phyloP scores from a whole-genome alignment of 768 basidiomycete species.

The Dioszegia aurantiaca region DNA sequence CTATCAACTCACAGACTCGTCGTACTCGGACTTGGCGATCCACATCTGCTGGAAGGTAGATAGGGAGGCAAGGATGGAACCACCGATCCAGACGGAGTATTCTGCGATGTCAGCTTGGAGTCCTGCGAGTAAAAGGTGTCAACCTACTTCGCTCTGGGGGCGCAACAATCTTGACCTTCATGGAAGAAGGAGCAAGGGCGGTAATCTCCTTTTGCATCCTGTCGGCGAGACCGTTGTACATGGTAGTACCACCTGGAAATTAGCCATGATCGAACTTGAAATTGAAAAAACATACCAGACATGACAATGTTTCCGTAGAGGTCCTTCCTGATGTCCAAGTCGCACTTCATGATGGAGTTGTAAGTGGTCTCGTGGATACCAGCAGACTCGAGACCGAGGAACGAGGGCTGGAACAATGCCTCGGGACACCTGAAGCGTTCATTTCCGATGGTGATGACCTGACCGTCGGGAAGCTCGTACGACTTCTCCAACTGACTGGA shows the following conservation, averaged over 20 bases:
- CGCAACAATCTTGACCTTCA: slow-evolving; percentile 94
- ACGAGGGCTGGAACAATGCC: slow-evolving; percentile 71
- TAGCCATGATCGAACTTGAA: not conserved
- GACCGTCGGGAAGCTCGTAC: slow-evolving; percentile 88
- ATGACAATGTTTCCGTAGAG: slow-evolving; percentile 76
- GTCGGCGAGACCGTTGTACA: slow-evolving; percentile 58
- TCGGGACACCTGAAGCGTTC: slow-evolving; percentile 72
- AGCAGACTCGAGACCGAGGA: slow-evolving; percentile 70
- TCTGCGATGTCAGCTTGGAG: slow-evolving; percentile 43
- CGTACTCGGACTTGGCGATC: slow-evolving; percentile 71
- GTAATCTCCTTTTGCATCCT: slow-evolving; percentile 94
- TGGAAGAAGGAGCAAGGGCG: slow-evolving; percentile 74
- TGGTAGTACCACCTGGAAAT: slow-evolving; percentile 15
- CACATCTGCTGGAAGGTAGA: slow-evolving; percentile 96
- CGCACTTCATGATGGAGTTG: slow-evolving; percentile 64
- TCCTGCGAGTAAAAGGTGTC: not conserved
- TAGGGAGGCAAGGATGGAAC: slow-evolving; percentile 66
- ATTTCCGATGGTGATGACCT: slow-evolving; percentile 91
- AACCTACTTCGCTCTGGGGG: slow-evolving; percentile 77
- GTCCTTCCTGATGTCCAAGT: slow-evolving; percentile 69
- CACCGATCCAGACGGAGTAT: slow-evolving; percentile 88
- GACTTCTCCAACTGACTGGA: slow-evolving; percentile 87
- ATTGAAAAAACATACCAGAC: slow-evolving; percentile 57
- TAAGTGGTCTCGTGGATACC: slow-evolving; percentile 89
- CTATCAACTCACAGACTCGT: slow-evolving; percentile 56